Evolutionary conservation across 2,329 filamentous ascomycete species (phyloP), one percentile per base, ranked within the genome.

Genomic region (Aspergillus aculeatus): DNA sequence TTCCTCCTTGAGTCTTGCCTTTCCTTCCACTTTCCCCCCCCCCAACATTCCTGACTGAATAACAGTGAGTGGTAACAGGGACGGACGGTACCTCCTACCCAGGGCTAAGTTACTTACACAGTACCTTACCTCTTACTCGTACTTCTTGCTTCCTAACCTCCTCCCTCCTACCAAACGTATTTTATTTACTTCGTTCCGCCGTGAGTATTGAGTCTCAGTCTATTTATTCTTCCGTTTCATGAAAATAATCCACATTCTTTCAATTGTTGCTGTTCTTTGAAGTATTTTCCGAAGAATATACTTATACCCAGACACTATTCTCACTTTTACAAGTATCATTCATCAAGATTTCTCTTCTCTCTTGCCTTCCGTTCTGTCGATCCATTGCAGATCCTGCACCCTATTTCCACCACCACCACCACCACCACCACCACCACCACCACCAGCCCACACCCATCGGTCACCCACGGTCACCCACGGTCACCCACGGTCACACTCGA

Each of bases 381-480:
- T 61, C 58, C 58, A 31, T 53, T 50, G 49, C 58, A 60, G 50
- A 57, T 54, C 51, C 55, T 47, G 56, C 59, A 53, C 56, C 59
- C 41, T 47, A 16, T 9, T 41, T 41, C 16, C 16, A 7, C 38
- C 38, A 16, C 14, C 6, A 7, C n/a, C n/a, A n/a, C n/a, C n/a
- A n/a, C n/a, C n/a, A n/a, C n/a, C n/a, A n/a, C n/a, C n/a, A n/a
- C n/a, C n/a, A n/a, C n/a, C n/a, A n/a, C 16, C 16, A 7, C 38
- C 38, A 16, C 14, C 6, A 7, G 38, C 16, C 38, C 38, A 16
- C 38, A 41, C 12, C 16, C 16, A 23, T 23, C 23, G 23, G 3
- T 23, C 23, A 7, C 14, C 38, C 26, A 29, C 26, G 3, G 7
- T 29, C 11, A 11, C 4, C 32, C 32, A 35, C 32, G 5, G 10